Conservation (phyloP, 176 grass and related monocot genomes). For the Oryza rufipogon region DNA sequence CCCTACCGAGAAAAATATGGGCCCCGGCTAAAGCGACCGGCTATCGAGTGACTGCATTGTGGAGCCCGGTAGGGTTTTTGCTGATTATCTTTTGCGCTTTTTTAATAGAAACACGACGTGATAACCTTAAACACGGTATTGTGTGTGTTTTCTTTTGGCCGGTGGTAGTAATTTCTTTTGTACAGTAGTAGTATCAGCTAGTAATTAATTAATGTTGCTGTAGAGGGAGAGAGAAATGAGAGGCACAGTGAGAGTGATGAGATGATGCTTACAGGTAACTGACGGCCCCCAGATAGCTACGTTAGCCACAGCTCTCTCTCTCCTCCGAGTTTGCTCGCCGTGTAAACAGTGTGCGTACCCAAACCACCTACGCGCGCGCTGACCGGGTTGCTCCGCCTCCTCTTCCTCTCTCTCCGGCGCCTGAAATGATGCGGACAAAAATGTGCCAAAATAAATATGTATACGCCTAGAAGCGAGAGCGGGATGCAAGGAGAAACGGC, state of each 20-base stretch:
- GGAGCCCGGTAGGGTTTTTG: neutral
- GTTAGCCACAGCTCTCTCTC: neutral
- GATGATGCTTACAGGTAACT: slow-evolving; percentile 24
- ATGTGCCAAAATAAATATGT: neutral
- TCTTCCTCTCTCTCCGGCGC: neutral
- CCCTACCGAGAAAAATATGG: slow-evolving; percentile 20
- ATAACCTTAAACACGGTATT: neutral
- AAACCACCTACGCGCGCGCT: neutral
- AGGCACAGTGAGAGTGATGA: neutral
- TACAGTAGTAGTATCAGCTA: neutral
- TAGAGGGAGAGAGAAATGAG: neutral
- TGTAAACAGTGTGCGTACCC: slow-evolving; percentile 17
- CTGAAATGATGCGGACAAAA: neutral
- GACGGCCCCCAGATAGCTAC: neutral
- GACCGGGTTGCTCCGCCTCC: neutral
- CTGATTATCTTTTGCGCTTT: neutral
- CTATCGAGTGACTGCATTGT: slow-evolving; percentile 6
- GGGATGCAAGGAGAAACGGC: neutral
- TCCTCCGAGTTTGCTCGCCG: neutral
- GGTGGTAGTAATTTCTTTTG: neutral
- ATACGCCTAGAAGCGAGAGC: neutral
- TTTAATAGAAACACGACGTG: neutral
- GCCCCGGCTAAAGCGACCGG: slow-evolving; percentile 28
- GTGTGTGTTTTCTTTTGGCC: neutral
- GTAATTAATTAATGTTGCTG: neutral